phyloP scores from a whole-genome alignment of 2,329 filamentous ascomycete genomes.

The Aspergillus melleus region DNA sequence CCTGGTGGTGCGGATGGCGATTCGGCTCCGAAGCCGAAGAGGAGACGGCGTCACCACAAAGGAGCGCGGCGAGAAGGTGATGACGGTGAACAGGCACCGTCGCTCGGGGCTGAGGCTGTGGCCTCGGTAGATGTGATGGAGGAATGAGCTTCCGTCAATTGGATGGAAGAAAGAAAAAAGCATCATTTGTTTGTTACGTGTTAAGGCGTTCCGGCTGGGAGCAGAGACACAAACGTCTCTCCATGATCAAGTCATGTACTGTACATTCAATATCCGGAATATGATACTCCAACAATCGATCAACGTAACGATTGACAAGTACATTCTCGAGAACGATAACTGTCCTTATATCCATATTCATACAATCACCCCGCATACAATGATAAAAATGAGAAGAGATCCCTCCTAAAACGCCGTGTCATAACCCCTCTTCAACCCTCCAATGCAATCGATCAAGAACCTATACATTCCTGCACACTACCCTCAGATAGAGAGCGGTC shows the following conservation, averaged over 20 bases:
- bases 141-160: slow-evolving; percentile 6
- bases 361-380: neutral
- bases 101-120: slow-evolving; percentile 10
- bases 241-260: slow-evolving; percentile 12
- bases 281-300: slow-evolving; percentile 2
- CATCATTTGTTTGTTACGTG: slow-evolving; percentile 10
- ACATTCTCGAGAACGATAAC: neutral
- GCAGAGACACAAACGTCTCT: slow-evolving; percentile 23
- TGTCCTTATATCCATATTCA: neutral
- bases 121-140: slow-evolving; percentile 18
- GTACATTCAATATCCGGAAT: slow-evolving; percentile 18
- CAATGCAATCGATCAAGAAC: neutral
- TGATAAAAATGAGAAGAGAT: neutral
- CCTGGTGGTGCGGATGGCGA: slow-evolving; percentile 21
- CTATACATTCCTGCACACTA: slow-evolving; percentile 3
- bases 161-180: neutral
- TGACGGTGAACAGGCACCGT: slow-evolving; percentile 8
- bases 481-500: neutral
- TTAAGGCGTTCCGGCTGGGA: slow-evolving; percentile 34
- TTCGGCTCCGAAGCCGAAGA: slow-evolving; percentile 32
- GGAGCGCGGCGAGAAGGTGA: slow-evolving; percentile 19
- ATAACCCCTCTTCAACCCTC: neutral
- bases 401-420: neutral
- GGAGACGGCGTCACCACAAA: slow-evolving; percentile 36
- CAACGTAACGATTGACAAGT: neutral